phyloP scores from a whole-genome alignment of 179 eudicot genomes.

The Beta corolliflora region DNA sequence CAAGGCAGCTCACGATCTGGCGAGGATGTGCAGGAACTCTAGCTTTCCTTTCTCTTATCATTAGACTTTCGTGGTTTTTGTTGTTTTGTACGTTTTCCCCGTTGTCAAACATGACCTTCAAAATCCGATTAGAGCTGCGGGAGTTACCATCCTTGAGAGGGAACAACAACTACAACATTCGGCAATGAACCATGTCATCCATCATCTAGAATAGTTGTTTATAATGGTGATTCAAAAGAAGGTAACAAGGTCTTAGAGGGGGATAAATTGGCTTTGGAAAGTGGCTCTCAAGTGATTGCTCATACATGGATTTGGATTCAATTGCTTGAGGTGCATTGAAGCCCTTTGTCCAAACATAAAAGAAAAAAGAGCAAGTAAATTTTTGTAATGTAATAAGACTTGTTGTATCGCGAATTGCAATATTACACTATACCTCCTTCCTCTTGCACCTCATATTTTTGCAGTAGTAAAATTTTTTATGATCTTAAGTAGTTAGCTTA shows the following conservation, averaged over 20 bases:
- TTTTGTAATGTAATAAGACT: not conserved
- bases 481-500: too few species aligned
- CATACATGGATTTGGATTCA: slow-evolving; percentile 92
- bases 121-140: slow-evolving; percentile 61
- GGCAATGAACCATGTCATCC: slow-evolving; percentile 13
- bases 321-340: slow-evolving; percentile 67
- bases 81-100: too few species aligned
- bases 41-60: too few species aligned
- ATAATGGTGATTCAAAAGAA: slow-evolving; percentile 45
- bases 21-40: too few species aligned
- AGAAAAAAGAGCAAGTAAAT: too few species aligned
- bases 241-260: slow-evolving; percentile 35
- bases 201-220: slow-evolving; percentile 45
- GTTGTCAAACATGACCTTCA: slow-evolving; percentile 57
- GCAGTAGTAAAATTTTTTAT: too few species aligned
- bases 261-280: slow-evolving; percentile 43
- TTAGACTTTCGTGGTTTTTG: too few species aligned
- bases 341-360: slow-evolving; percentile 29
- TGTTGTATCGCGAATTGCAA: not conserved
- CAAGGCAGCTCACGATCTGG: too few species aligned
- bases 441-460: too few species aligned
- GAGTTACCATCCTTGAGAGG: slow-evolving; percentile 53
- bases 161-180: slow-evolving; percentile 40
- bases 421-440: too few species aligned
- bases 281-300: slow-evolving; percentile 44